phyloP scores from a whole-genome alignment of 768 basidiomycete species.

The Boletus coccyginus region DNA sequence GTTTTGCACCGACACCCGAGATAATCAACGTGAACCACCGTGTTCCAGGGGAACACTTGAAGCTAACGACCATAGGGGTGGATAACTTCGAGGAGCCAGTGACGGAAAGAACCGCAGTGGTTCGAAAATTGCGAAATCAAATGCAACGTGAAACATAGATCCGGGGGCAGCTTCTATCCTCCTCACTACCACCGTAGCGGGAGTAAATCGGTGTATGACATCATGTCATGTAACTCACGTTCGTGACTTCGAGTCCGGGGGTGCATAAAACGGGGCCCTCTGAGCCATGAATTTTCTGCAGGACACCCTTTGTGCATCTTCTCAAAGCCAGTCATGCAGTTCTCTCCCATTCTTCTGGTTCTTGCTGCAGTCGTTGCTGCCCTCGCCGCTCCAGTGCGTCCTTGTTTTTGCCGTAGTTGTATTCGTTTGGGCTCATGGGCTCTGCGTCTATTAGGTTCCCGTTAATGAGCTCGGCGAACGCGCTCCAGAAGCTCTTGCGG shows the following conservation, averaged over 20 bases:
- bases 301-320: background rate
- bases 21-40: too few relatives aligned
- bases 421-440: background rate
- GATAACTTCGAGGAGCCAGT: too few relatives aligned
- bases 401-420: background rate
- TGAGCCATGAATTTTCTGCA: background rate
- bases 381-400: background rate
- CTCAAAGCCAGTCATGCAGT: background rate
- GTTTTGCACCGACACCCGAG: too few relatives aligned
- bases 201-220: too few relatives aligned
- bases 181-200: too few relatives aligned
- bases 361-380: background rate
- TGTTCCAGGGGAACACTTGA: too few relatives aligned
- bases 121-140: too few relatives aligned
- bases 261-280: background rate
- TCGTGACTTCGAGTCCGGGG: background rate
- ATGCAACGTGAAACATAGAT: too few relatives aligned
- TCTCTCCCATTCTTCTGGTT: background rate
- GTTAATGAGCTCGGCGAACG: background rate
- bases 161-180: too few relatives aligned
- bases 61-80: too few relatives aligned
- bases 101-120: too few relatives aligned
- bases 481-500: background rate
- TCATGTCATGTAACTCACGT: too few relatives aligned
- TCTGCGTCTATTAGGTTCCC: background rate